These are phyloP conservation scores for Chaetoscypha palmicola DNA, from an alignment of 2,329 filamentous ascomycete species.

Conservation along the genomic window DNA sequence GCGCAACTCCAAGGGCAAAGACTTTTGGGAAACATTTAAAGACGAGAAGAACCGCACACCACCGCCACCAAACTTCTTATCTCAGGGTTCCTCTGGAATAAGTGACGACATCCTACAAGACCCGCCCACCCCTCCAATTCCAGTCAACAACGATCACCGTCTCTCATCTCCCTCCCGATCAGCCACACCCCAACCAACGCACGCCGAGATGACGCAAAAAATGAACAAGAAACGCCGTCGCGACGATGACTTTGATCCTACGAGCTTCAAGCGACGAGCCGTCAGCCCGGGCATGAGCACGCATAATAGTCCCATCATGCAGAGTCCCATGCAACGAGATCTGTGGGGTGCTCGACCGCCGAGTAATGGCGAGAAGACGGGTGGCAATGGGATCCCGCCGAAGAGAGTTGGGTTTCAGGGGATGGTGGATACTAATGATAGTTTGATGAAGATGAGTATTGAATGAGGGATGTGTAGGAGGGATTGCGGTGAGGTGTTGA, in stretches of 20 bases:
- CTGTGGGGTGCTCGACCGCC: conserved; percentile 68
- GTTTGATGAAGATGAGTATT: conserved; percentile 95
- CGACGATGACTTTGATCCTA: conserved; percentile 85
- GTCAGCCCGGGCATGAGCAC: conserved; percentile 88
- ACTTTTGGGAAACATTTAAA: conserved; percentile 76
- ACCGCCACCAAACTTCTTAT: conserved; percentile 49
- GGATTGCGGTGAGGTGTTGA: too few species aligned
- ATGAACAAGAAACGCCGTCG: conserved; percentile 76
- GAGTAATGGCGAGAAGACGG: conserved; percentile 45
- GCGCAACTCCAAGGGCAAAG: conserved; percentile 63
- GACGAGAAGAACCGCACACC: conserved; percentile 51
- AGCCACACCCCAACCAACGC: conserved; percentile 43
- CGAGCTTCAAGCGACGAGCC: conserved; percentile 82
- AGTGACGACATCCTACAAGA: conserved; percentile 57
- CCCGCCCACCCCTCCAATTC: conserved; percentile 27
- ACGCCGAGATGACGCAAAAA: conserved; percentile 69
- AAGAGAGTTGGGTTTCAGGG: conserved; percentile 72
- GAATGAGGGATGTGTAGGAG: too few species aligned
- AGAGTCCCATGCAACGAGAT: conserved; percentile 74
- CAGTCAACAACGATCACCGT: conserved; percentile 17
- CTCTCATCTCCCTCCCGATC: conserved; percentile 28
- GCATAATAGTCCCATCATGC: conserved; percentile 81
- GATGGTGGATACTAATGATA: conserved; percentile 93
- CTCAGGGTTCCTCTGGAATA: conserved; percentile 50
- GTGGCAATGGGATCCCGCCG: conserved; percentile 40